Evolutionary conservation across 306 rosid species (phyloP), one percentile per base, ranked within the genome.

Genomic region (Prunus mongolica): DNA sequence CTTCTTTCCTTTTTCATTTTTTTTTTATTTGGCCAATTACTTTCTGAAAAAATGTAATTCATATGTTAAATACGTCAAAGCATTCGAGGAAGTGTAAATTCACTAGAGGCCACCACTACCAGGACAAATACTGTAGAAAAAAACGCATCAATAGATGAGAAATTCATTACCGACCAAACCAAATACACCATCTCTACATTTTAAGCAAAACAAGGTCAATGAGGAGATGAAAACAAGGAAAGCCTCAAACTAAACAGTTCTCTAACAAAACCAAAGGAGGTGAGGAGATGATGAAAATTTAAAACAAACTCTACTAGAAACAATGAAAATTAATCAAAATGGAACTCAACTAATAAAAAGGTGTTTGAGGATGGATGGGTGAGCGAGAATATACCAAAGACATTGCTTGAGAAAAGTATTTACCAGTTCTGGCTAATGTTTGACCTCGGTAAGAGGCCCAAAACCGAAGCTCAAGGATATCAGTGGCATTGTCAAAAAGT

Each of bases 391-490:
- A 45, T 64, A 45, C 57, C 28, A 68, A n/a, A 54, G 6, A 77
- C 47, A 82, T 12, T 69, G 67, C 32, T 28, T 44, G 24, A 63
- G 49, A 34, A 75, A 78, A 20, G 3, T 56, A 80, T 70, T 41
- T 85, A 95, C 98, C 98, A 61, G 98, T 95, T 88, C 98, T 90
- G 68, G 97, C 93, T 80, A 95, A 85, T 49, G 98, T 95, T 84
- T 95, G 98, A 63, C 90, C 98, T n/a, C 98, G 84, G 78, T 92
- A 95, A 41, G 97, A 92, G 51, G 97, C 98, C 98, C 98, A 95
- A 85, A 92, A 89, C 25, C 97, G 95, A 76, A 92, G 87, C 80
- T 93, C 97, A 80, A 95, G 93, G 70, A 88, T 89, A 77, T 95
- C 98, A 76, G 66, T 81, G 20, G 91, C 41, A 77, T 77, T 88